Percentiles rank a stretch among this genome's conserved stretches.
Evolutionary conservation across 176 grass and related monocot species (phyloP).

Genomic region (Dactylis glomerata): DNA sequence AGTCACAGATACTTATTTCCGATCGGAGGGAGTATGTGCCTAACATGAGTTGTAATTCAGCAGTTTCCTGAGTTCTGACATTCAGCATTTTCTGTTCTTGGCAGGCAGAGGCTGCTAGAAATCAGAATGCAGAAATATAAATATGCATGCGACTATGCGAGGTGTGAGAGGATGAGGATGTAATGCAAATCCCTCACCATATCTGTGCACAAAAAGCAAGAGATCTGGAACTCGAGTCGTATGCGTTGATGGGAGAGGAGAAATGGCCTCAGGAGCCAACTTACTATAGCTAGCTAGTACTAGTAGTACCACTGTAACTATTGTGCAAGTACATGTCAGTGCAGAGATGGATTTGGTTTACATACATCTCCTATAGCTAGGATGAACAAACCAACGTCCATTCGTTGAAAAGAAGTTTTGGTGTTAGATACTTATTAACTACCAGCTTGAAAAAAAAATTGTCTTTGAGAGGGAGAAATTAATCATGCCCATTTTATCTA

Average conservation of each 20-base stretch:
- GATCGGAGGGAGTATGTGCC: no score
- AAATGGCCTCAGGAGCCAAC: neutral
- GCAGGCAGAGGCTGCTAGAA: constrained; percentile 11
- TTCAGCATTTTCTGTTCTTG: constrained; percentile 14
- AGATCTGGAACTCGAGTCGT: neutral
- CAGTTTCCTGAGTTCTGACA: neutral
- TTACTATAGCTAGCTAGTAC: constrained; percentile 29
- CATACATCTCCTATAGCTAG: neutral
- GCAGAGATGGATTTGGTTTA: constrained; percentile 37
- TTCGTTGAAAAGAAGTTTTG: constrained; percentile 11
- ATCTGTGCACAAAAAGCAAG: constrained; percentile 29
- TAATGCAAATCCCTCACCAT: constrained; percentile 6
- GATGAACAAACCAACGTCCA: constrained; percentile 25
- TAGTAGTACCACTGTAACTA: constrained; percentile 30
- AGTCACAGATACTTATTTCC: no score
- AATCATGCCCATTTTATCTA: neutral
- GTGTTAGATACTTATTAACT: constrained; percentile 16
- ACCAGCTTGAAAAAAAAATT: neutral
- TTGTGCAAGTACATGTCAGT: constrained; percentile 46
- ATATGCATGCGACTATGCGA: constrained; percentile 1
- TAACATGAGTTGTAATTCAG: neutral
- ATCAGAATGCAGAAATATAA: neutral
- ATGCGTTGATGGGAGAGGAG: neutral
- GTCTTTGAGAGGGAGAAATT: neutral
- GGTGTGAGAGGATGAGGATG: constrained; percentile 19